phyloP scores from a whole-genome alignment of 2,329 filamentous ascomycete species.

The Chlorencoelia australis region DNA sequence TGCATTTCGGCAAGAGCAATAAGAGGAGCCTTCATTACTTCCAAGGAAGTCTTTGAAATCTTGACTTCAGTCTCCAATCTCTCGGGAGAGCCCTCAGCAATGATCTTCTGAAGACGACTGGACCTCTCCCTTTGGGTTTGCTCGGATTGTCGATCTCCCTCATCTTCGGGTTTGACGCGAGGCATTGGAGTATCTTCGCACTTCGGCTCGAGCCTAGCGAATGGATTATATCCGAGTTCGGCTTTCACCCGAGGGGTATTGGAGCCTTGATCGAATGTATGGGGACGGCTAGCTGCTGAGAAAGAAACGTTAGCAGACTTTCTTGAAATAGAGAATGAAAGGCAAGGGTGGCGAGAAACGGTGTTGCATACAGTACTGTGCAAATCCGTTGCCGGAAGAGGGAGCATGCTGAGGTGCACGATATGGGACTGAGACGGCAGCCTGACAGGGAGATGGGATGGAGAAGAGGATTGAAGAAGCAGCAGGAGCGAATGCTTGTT shows the following conservation, averaged over 20 bases:
- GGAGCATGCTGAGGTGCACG: too few relatives aligned
- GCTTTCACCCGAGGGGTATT: background rate
- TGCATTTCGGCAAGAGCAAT: conserved; percentile 1
- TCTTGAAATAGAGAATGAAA: too few relatives aligned
- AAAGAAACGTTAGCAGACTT: too few relatives aligned
- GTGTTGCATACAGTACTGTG: too few relatives aligned
- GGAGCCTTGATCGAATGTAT: background rate
- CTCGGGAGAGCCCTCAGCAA: conserved; percentile 12
- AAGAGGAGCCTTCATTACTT: conserved; percentile 17
- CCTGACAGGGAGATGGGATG: too few relatives aligned
- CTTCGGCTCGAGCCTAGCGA: background rate
- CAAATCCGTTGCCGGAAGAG: too few relatives aligned
- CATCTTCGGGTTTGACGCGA: background rate
- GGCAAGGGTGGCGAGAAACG: too few relatives aligned
- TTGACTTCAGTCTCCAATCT: conserved; percentile 21
- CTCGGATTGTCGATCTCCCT: background rate
- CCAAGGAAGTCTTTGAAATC: conserved; percentile 15
- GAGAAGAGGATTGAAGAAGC: too few relatives aligned
- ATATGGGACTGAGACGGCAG: too few relatives aligned
- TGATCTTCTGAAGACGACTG: conserved; percentile 16
- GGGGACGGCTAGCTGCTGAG: background rate
- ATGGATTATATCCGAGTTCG: background rate
- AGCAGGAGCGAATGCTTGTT: too few relatives aligned
- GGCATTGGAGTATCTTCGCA: background rate
- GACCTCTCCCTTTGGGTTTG: conserved; percentile 1